Base-by-base conservation (phyloP, 148 eudicot genomes). In the Amaranthus cruentus region DNA sequence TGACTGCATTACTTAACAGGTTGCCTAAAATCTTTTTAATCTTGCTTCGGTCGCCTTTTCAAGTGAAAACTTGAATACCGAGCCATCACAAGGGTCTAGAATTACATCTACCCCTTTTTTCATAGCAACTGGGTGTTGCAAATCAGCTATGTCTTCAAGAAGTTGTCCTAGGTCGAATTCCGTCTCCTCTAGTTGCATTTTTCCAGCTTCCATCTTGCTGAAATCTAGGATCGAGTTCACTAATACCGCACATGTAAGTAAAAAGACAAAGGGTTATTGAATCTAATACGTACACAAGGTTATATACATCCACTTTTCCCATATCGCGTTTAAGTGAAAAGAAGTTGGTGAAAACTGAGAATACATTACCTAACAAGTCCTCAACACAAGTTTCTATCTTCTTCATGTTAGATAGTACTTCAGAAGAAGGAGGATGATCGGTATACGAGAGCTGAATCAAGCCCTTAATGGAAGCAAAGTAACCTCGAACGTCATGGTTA, bases 151-250 rank as follows among this genome's bases (percentile, higher is more conserved):
- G 63, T 89, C 90, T 76, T 91, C 93, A 8, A 94, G 67, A 6
- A 89, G 76, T 65, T 87, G 81, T 12, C 85, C 79, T 68, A 94
- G 7, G 69, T 86, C 78, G 68, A 94, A 91, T 59, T 85, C 90
- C 42, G 71, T 77, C 65, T 88, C 85, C 10, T 82, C 85, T 7
- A 91, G 82, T 46, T 88, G 83, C 88, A 89, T 88, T 81, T 85
- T 91, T 0, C 97, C 97, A 4, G 98, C 92, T 80, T 93, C 98
- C 7, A 87, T 84, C 75, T 91, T 91, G 66, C 91, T 91, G 38
- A 76, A 65, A 69, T 93, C 95, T 11, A 93, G 90, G 55, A 94
- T 79, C 6, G 90, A 81, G 72, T 87, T 94, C 84, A 91, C 74
- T 21, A 93, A 75, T 78, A 71, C 98, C 89, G 79, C 53, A 83